A percentile compares a stretch with the other conserved stretches of the same genome.
Evolutionary conservation across 164 flowering plant species (phyloP).

Genomic region (Saururus chinensis): DNA sequence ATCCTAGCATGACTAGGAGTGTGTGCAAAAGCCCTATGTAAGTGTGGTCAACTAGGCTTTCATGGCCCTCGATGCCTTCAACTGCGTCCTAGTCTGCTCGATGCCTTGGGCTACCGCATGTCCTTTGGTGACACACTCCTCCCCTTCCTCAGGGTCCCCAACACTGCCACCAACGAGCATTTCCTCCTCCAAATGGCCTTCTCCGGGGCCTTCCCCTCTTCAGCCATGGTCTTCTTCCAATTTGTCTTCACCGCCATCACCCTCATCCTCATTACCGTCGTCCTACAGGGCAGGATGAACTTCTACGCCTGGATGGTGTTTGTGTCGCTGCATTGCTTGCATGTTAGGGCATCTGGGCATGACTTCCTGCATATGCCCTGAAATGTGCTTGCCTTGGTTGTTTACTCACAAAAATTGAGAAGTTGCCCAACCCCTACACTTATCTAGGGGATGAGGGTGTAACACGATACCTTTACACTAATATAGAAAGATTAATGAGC

Average conservation of each 20-base stretch:
- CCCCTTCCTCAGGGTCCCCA: conserved; percentile 20
- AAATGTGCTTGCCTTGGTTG: too few species aligned
- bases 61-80: conserved; percentile 34
- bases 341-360: too few species aligned
- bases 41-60: conserved; percentile 38
- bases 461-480: too few species aligned
- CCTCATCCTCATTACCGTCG: conserved; percentile 38
- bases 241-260: conserved; percentile 35
- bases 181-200: conserved; percentile 14
- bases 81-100: conserved; percentile 28
- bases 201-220: conserved; percentile 18
- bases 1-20: too few species aligned
- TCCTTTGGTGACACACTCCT: conserved; percentile 21
- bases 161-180: conserved; percentile 5
- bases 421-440: too few species aligned
- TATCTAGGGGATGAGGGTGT: too few species aligned
- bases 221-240: conserved; percentile 34
- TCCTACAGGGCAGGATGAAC: conserved; percentile 55
- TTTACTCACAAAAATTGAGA: too few species aligned
- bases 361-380: too few species aligned
- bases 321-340: conserved; percentile 21
- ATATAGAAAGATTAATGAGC: too few species aligned
- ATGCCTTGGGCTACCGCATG: conserved; percentile 29
- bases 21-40: too few species aligned
- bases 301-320: conserved; percentile 35